Base-by-base conservation (phyloP, 202 grass and related monocot genomes). In the Elaeis oleifera region DNA sequence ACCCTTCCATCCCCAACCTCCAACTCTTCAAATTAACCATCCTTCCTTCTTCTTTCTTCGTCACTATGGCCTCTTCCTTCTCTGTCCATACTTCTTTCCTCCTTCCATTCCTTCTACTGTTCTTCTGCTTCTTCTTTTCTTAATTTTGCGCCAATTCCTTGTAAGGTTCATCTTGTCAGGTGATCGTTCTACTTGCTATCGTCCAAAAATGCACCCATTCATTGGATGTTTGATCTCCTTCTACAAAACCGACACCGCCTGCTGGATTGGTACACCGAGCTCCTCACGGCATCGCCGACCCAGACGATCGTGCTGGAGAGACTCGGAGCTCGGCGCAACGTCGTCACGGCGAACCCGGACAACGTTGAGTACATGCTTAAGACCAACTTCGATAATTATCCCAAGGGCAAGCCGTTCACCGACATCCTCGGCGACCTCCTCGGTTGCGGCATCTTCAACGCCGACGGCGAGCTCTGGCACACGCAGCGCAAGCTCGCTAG, bases 221-320 rank as follows among this genome's bases (percentile, higher is more conserved):
- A 76, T 95, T 23, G 90, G 90, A 0, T 83, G 86, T 72, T 55
- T 95, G 0, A 8, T 84, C 5, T 57, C 71, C 50, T 85, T 86
- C 82, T 81, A 83, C 44, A 56, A 39, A 95, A 95, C 73, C 60
- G 82, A 7, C 51, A 53, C 23, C 79, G 85, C 5, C 68, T 95
- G 0, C 75, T 90, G 1, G 85, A 90, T 61, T 95, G 85, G 90
- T 86, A 75, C 61, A 95, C 90, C 3, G 74, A 83, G 39, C 73
- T 95, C 31, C 79, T 95, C 2, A 51, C 74, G 2, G 77, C 71
- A 16, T 89, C 79, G 15, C 80, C 80, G 18, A 61, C 77, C 16
- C 85, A 89, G 71, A 95, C 90, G 15, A 79, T 95, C 77, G 74
- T 86, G 4, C 63, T 86, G 3, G 61, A 66, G 56, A 64, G 71